phyloP scores from a whole-genome alignment of 805 yeast species.

The Cyberlindnera mrakii region DNA sequence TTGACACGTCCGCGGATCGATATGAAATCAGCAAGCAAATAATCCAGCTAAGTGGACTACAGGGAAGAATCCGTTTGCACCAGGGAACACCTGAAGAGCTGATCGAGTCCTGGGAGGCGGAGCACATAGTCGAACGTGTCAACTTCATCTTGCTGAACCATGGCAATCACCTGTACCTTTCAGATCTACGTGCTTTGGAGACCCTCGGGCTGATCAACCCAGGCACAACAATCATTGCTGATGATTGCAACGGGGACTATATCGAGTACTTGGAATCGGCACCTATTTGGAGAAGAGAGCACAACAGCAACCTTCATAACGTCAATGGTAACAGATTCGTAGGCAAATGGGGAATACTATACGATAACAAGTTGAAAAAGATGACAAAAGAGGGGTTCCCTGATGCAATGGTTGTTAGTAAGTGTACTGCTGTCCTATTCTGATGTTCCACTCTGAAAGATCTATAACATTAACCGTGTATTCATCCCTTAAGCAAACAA shows the following conservation, averaged over 20 bases:
- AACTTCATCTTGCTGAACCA: constrained; percentile 39
- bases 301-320: constrained; percentile 24
- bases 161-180: constrained; percentile 21
- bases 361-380: constrained; percentile 27
- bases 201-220: constrained; percentile 32
- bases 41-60: constrained; percentile 16
- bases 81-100: constrained; percentile 12
- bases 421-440: constrained; percentile 15
- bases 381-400: constrained; percentile 1
- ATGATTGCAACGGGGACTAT: constrained; percentile 29
- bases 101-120: constrained; percentile 4
- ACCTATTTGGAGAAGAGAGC: constrained; percentile 31
- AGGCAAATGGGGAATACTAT: constrained; percentile 38
- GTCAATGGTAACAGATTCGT: constrained; percentile 24
- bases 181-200: constrained; percentile 24
- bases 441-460: neutral
- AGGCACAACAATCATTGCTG: constrained; percentile 35
- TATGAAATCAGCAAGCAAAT: constrained; percentile 9
- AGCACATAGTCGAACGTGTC: constrained; percentile 16
- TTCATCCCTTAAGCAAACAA: neutral
- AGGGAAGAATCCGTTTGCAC: constrained; percentile 10
- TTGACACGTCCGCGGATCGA: constrained; percentile 13
- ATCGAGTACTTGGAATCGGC: constrained; percentile 31
- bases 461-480: neutral
- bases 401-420: constrained; percentile 14